Evolutionary conservation across 441 rosid species (phyloP).

Genomic region (Biscutella laevigata): DNA sequence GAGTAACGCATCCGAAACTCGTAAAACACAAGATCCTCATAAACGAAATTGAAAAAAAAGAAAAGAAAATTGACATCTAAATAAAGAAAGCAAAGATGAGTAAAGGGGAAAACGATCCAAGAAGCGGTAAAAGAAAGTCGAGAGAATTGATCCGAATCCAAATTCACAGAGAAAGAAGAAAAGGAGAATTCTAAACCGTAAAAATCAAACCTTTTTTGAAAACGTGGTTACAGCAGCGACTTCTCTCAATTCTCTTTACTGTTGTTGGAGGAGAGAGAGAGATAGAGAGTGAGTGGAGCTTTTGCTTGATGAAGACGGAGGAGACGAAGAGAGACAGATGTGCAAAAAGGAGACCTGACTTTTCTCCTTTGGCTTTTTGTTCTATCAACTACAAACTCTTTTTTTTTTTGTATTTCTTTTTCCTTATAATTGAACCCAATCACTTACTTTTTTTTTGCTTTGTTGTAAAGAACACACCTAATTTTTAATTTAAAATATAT

Average conservation of each 20-base stretch:
- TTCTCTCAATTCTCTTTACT: not conserved
- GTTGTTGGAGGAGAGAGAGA: slow-evolving; percentile 5
- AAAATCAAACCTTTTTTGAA: not conserved
- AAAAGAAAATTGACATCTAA: not conserved
- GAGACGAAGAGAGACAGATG: slow-evolving; percentile 9
- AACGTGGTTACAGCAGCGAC: not conserved
- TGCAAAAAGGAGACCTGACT: not conserved
- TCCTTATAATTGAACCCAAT: slow-evolving; percentile 10
- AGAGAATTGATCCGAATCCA: not conserved
- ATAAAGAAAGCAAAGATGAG: not conserved
- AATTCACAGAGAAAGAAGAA: not conserved
- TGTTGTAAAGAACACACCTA: too few relatives aligned
- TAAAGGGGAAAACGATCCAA: not conserved
- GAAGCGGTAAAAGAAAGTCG: not conserved
- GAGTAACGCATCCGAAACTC: not conserved
- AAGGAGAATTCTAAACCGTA: slow-evolving; percentile 8
- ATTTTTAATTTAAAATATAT: too few relatives aligned
- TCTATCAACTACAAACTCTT: not conserved
- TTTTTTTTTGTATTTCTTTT: not conserved
- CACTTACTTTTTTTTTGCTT: not conserved
- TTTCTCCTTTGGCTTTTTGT: not conserved
- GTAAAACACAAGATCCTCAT: slow-evolving; percentile 12
- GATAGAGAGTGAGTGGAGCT: slow-evolving; percentile 14
- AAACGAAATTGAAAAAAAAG: slow-evolving; percentile 1
- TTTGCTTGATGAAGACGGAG: slow-evolving; percentile 17